A percentile compares a stretch with the other conserved stretches of the same genome.
These are phyloP conservation scores for Scheffersomyces spartinae DNA, from an alignment of 805 yeast species.

Conservation along the genomic window DNA sequence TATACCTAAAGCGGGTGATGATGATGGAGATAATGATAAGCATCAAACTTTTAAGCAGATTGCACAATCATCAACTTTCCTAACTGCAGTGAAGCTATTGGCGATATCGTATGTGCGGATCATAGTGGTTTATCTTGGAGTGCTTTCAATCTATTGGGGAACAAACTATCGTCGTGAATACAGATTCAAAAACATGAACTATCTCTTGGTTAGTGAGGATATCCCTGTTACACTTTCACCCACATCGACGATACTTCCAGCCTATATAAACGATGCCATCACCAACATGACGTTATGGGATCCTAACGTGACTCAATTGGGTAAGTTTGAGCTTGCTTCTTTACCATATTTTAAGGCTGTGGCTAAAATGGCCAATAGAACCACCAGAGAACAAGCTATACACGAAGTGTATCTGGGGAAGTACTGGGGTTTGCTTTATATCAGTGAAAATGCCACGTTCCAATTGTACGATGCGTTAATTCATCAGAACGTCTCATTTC, in stretches of 20 bases:
- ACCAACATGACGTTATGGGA: too few relatives aligned
- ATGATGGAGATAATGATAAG: too few relatives aligned
- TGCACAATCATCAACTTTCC: too few relatives aligned
- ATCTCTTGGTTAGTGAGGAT: constrained; percentile 28
- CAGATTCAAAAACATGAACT: constrained; percentile 19
- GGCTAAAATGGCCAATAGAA: constrained; percentile 10
- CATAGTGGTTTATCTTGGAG: constrained; percentile 17
- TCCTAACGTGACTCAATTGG: constrained; percentile 6
- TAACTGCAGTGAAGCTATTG: too few relatives aligned
- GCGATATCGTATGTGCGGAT: too few relatives aligned
- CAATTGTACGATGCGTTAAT: constrained; percentile 9
- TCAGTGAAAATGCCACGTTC: constrained; percentile 15
- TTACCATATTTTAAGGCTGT: constrained; percentile 5
- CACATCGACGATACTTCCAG: too few relatives aligned
- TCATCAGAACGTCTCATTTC: constrained; percentile 6
- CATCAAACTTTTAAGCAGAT: too few relatives aligned
- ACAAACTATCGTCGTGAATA: constrained; percentile 17
- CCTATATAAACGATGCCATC: too few relatives aligned
- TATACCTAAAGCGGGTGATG: too few relatives aligned
- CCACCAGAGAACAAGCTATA: constrained; percentile 9
- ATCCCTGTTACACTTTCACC: constrained; percentile 6
- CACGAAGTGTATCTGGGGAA: constrained; percentile 14
- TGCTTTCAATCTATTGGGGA: constrained; percentile 32
- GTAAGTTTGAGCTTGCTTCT: constrained; percentile 10
- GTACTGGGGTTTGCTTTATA: constrained; percentile 19